Evolutionary conservation across 2,329 filamentous ascomycete genomes (phyloP).

Genomic region (Coniochaeta ligniaria): DNA sequence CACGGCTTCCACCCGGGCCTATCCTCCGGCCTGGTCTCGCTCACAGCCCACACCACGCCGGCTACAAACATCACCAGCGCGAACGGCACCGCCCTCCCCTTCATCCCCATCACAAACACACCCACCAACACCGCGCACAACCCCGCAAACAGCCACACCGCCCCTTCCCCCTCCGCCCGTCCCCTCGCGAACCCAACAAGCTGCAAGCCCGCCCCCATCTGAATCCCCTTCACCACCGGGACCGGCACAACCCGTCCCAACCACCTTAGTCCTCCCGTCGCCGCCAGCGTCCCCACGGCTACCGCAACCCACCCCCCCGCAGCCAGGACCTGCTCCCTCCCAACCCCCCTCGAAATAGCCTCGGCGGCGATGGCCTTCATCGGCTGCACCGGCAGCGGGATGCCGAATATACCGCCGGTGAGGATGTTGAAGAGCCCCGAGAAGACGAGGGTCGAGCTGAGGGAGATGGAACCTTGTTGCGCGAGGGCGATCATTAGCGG

Average conservation of each 20-base stretch:
- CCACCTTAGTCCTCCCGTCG: constrained; percentile 71
- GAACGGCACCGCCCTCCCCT: background rate
- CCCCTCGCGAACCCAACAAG: constrained; percentile 62
- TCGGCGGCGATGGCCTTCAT: constrained; percentile 45
- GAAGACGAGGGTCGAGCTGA: constrained; percentile 80
- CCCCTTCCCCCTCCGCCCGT: background rate
- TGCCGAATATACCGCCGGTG: constrained; percentile 76
- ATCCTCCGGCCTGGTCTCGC: background rate
- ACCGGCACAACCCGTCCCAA: constrained; percentile 71
- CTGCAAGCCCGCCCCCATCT: constrained; percentile 83
- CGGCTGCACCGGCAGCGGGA: constrained; percentile 89
- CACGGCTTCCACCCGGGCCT: background rate
- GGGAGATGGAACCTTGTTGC: constrained; percentile 67
- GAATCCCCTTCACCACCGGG: constrained; percentile 89
- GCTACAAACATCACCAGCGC: constrained; percentile 57
- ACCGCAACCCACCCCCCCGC: constrained; percentile 74
- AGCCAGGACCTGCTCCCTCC: constrained; percentile 53
- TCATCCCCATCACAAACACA: constrained; percentile 15
- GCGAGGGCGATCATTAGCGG: constrained; percentile 85
- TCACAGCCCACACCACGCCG: constrained; percentile 41
- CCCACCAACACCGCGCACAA: constrained; percentile 63
- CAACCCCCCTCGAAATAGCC: background rate
- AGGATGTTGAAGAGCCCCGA: constrained; percentile 81
- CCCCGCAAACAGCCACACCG: constrained; percentile 26
- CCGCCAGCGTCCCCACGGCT: constrained; percentile 68